These are phyloP conservation scores for Oryza glumipatula DNA, from an alignment of 176 grass and related monocot genomes.

Conservation along the genomic window DNA sequence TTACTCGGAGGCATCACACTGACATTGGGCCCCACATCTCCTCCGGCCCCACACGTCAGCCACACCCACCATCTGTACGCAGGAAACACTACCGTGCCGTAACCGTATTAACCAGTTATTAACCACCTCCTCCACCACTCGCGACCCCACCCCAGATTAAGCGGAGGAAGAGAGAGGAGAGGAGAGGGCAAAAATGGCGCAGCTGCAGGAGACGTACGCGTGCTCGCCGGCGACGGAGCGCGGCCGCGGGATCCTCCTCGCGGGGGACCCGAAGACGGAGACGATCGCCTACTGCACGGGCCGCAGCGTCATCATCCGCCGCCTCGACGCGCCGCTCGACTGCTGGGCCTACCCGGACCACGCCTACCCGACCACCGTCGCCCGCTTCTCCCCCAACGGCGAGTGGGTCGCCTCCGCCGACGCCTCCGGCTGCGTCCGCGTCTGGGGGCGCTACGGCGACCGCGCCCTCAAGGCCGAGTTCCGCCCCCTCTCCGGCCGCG, in stretches of 20 bases:
- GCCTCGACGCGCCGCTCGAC: slow-evolving; percentile 75
- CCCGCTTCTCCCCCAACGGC: slow-evolving; percentile 92
- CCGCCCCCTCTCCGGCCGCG: slow-evolving; percentile 76
- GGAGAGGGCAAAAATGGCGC: slow-evolving; percentile 44
- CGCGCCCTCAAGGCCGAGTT: slow-evolving; percentile 96
- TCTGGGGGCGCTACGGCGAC: slow-evolving; percentile 92
- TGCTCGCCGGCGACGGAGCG: slow-evolving; percentile 96
- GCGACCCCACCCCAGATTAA: slow-evolving; percentile 34
- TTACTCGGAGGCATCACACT: not conserved
- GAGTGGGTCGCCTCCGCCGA: slow-evolving; percentile 98
- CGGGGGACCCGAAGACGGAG: slow-evolving; percentile 67
- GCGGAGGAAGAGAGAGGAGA: not conserved
- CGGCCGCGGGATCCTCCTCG: slow-evolving; percentile 86
- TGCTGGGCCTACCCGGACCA: slow-evolving; percentile 79
- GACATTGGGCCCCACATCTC: not conserved
- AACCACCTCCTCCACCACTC: slow-evolving; percentile 16
- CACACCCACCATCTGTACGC: not conserved
- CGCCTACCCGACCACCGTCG: slow-evolving; percentile 83
- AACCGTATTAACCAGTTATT: not conserved
- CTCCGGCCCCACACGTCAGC: not conserved
- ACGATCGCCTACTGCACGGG: slow-evolving; percentile 77
- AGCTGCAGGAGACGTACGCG: slow-evolving; percentile 87
- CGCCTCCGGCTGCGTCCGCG: slow-evolving; percentile 71
- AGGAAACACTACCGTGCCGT: not conserved
- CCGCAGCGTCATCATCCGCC: slow-evolving; percentile 85